These are phyloP conservation scores for Secale cereale DNA, from an alignment of 176 grass and related monocot species.

Conservation along the genomic window DNA sequence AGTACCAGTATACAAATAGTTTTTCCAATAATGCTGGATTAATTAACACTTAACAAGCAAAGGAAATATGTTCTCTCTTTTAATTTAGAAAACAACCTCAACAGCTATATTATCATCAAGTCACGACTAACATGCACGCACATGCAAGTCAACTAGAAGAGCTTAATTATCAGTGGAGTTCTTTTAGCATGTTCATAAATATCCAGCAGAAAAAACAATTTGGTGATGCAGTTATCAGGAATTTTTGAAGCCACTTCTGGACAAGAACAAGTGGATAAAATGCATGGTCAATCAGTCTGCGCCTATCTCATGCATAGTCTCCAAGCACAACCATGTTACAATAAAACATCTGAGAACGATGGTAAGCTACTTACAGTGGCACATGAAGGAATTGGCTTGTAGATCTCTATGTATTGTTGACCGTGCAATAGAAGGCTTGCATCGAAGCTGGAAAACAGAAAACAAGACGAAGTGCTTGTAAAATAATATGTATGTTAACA, in stretches of 20 bases:
- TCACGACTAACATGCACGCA: not conserved
- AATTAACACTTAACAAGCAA: not conserved
- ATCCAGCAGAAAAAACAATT: not conserved
- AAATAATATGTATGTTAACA: not conserved
- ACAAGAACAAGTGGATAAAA: not conserved
- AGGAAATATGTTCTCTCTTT: not conserved
- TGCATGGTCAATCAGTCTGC: not conserved
- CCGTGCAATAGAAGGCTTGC: constrained; percentile 77
- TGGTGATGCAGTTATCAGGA: not conserved
- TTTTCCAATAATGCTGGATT: not conserved
- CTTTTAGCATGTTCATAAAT: not conserved
- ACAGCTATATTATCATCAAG: not conserved
- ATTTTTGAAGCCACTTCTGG: not conserved
- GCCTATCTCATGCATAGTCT: not conserved
- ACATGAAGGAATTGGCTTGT: constrained; percentile 61
- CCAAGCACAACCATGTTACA: not conserved
- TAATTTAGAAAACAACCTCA: not conserved
- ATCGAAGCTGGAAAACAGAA: constrained; percentile 57
- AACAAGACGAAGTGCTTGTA: not conserved
- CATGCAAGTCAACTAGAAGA: not conserved
- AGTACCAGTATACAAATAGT: not conserved
- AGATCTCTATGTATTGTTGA: constrained; percentile 98
- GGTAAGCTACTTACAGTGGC: constrained; percentile 48
- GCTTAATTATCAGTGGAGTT: not conserved
- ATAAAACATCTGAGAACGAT: not conserved